Evolutionary conservation across 371 early-diverging fungal species (phyloP), one percentile per base, ranked within the genome.

Genomic region (Rhizomucor miehei): DNA sequence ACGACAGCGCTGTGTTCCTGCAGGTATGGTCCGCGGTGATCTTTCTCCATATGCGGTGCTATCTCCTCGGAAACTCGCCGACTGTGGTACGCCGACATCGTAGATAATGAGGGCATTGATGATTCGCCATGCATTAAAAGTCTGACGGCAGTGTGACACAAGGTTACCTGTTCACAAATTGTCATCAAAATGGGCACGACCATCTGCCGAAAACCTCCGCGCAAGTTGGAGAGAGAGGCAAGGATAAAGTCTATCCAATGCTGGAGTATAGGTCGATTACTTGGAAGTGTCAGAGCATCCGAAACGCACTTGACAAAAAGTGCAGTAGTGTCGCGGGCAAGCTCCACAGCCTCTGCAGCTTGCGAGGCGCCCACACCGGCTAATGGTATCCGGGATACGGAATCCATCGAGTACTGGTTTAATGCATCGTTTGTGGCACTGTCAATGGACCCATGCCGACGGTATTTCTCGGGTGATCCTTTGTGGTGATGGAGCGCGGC

Each of bases 161-260:
- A 24, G 13, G 60, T 55, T 34, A 86, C 73, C 59, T 89, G 86
- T 35, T 82, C 77, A 55, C 89, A 89, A 3, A 89, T 56, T 59
- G 73, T 77, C 48, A 81, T 79, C 1, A 89, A 56, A 34, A 89
- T 64, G 0, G 90, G 90, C 20, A 84, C 59, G 3, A 91, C 53
- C 20, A 86, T 67, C 20, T 66, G 64, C 5, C 80, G 69, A 59
- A 89, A 89, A 21, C 79, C 85, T 23, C 74, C 67, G 34, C 82
- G 75, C 21, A 89, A 52, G 44, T 77, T 82, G 0, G 87, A 86
- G 6, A 91, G 63, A 1, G 82, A 75, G 3, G 79, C 68, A 47
- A 85, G 65, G 55, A 88, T 66, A 58, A 90, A 88, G 56, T 91
- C 89, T 68, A 88, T 80, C 89, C 89, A 91, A 48, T 87, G 79